Conservation (phyloP, 176 grass and related monocot species). For the Dendrocalamus sinicus region DNA sequence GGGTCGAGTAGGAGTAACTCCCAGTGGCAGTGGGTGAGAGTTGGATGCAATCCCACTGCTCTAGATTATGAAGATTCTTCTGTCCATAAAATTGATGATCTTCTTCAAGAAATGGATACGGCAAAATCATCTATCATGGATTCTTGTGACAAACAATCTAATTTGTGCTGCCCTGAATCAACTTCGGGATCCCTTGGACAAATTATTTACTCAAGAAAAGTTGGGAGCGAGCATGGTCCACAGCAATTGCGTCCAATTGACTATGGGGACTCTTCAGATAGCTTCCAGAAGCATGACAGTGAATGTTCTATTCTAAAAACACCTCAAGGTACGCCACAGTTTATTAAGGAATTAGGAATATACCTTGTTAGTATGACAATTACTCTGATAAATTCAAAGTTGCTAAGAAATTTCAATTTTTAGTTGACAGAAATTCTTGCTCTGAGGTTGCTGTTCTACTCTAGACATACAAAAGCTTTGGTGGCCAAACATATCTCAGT, state of each 20-base stretch:
- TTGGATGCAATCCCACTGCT: conserved; percentile 55
- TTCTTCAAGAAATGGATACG: conserved; percentile 73
- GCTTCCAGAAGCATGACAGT: conserved; percentile 50
- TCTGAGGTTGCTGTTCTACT: conserved; percentile 25
- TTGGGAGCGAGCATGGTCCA: conserved; percentile 38
- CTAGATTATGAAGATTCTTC: conserved; percentile 46
- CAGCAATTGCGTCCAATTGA: conserved; percentile 41
- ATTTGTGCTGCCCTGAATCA: conserved; percentile 58
- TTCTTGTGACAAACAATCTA: conserved; percentile 53
- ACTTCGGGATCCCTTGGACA: conserved; percentile 55
- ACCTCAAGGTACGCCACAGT: conserved; percentile 49
- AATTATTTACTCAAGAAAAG: conserved; percentile 51
- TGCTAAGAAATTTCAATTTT: conserved; percentile 18
- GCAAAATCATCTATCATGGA: conserved; percentile 44
- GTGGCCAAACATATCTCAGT: conserved; percentile 24
- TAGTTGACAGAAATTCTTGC: conserved; percentile 24
- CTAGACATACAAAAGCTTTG: conserved; percentile 22
- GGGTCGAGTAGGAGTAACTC: conserved; percentile 55
- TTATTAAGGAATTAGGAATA: conserved; percentile 30
- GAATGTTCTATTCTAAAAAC: conserved; percentile 54
- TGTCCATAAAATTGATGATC: conserved; percentile 60
- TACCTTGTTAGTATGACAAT: background rate
- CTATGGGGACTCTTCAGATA: conserved; percentile 51
- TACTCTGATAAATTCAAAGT: conserved; percentile 18
- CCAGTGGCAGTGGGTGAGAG: conserved; percentile 80